Conservation (phyloP, 2,329 filamentous ascomycete genomes). For the Cladosporium austrohemisphaericum region DNA sequence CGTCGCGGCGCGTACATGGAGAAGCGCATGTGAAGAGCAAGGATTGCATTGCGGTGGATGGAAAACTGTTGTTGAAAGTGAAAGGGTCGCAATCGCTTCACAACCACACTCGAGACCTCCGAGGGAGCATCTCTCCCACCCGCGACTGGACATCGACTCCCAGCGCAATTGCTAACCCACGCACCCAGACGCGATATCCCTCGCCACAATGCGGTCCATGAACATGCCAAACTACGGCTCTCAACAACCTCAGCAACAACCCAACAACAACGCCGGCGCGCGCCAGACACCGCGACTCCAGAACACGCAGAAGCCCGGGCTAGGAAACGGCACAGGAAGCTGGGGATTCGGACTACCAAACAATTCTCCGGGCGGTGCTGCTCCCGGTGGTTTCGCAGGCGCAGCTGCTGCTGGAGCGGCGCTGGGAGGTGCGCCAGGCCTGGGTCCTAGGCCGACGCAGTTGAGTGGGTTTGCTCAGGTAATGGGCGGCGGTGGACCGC, state of each 20-base stretch:
- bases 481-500: constrained; percentile 32
- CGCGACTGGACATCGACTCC: no score
- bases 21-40: no score
- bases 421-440: constrained; percentile 13
- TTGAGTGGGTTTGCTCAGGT: constrained; percentile 35
- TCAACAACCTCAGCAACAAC: constrained; percentile 17
- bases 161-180: background rate
- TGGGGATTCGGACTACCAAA: constrained; percentile 55
- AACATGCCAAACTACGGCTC: constrained; percentile 49
- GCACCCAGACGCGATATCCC: background rate
- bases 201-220: constrained; percentile 46
- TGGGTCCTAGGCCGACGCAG: constrained; percentile 25
- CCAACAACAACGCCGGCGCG: constrained; percentile 11
- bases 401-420: constrained; percentile 13
- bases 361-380: constrained; percentile 40
- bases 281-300: constrained; percentile 29
- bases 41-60: no score
- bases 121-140: no score
- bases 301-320: constrained; percentile 30
- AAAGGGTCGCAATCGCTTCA: no score
- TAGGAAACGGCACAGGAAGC: constrained; percentile 53
- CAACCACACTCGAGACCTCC: no score
- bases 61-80: no score
- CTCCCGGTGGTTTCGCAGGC: constrained; percentile 16
- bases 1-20: no score